Base-by-base conservation (phyloP, 192 early-diverging fungal species). In the Podila clonocystis region DNA sequence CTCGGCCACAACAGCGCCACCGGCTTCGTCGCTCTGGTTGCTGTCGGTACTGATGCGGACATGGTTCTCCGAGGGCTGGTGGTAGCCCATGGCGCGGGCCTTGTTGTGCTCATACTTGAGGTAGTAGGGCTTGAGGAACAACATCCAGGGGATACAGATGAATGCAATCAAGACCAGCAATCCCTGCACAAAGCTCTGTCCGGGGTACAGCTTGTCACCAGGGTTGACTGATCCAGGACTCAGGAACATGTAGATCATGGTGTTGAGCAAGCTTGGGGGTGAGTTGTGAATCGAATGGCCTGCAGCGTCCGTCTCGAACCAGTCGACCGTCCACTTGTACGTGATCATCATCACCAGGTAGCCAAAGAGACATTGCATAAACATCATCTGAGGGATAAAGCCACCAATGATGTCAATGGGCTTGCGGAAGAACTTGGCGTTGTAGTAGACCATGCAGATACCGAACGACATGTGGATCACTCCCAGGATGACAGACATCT, bases 221-320 rank as follows among this genome's bases (percentile, higher is more conserved):
- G 90, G 86, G 22, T 69, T 74, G 29, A 98, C 91, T 31, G 50
- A 84, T 28, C 98, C 98, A 11, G 98, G 98, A 34, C 91, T 90
- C 70, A 99, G 85, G 86, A 99, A 96, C 98, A 99, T 99, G 86
- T 97, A 98, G 82, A 99, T 99, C 70, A 99, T 90, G 73, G 95
- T 97, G 90, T 99, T 99, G 36, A 99, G 88, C 83, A 99, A 85
- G 50, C 94, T 94, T 26, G 98, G 98, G 5, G 97, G 94, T 41
- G 93, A 86, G 84, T 94, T 89, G 33, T 79, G 91, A 26, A 93
- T 68, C 41, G 73, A 36, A 50, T 93, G 73, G 61, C 94, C 94
- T 57, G 66, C 67, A 8, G 83, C 84, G 83, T 95, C 94, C 48
- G 85, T 74, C 60, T 89, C 94, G 62, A 88, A 90, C 94, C 96